Evolutionary conservation across 495 filamentous ascomycete species (phyloP).

Genomic region (Penicillium coffeae): DNA sequence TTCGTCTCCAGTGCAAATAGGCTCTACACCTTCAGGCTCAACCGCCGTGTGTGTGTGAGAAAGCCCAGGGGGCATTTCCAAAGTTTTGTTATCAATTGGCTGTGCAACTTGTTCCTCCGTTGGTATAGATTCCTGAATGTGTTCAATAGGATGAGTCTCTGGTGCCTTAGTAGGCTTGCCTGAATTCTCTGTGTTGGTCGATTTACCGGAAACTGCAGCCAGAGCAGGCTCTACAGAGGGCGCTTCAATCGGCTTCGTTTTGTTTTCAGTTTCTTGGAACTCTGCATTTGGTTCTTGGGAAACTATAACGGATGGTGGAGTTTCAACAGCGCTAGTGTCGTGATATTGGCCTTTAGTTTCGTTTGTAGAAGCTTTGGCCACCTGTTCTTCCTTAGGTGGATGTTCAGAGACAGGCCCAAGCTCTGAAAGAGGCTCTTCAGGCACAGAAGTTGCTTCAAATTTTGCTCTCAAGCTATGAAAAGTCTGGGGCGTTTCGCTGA

Average conservation of each 20-base stretch:
- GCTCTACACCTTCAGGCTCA: no score
- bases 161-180: no score
- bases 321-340: neutral
- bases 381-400: neutral
- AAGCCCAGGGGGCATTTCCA: no score
- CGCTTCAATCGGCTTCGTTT: no score
- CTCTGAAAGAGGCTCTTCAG: constrained; percentile 40
- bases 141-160: no score
- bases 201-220: no score
- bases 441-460: constrained; percentile 44
- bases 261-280: neutral
- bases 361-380: neutral
- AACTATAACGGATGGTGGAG: neutral
- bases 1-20: no score
- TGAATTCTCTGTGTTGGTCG: no score
- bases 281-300: neutral
- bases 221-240: neutral
- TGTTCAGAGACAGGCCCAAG: neutral
- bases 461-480: constrained; percentile 43
- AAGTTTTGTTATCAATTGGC: no score
- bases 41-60: no score
- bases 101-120: no score
- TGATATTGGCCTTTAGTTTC: neutral
- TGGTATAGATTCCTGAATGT: no score
- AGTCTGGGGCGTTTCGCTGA: constrained; percentile 40